A percentile compares a stretch with the other conserved stretches of the same genome.
These are phyloP conservation scores for Populus nigra DNA, from an alignment of 345 rosid genomes.

Conservation along the genomic window DNA sequence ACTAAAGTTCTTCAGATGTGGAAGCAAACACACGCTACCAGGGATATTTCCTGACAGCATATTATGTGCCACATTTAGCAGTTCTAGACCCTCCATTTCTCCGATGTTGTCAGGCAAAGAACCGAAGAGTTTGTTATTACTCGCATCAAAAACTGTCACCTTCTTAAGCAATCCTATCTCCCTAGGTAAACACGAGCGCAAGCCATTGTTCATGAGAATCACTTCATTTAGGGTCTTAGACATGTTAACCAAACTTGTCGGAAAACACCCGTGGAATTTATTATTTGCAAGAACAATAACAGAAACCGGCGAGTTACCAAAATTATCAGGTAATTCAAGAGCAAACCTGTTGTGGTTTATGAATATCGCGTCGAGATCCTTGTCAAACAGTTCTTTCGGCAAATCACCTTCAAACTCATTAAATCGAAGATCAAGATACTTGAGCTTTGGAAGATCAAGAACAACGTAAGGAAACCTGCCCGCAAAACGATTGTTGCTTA, in stretches of 20 bases:
- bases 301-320: conserved; percentile 73
- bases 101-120: conserved; percentile 51
- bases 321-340: conserved; percentile 59
- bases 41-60: conserved; percentile 60
- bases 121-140: conserved; percentile 61
- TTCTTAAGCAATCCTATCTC: conserved; percentile 54
- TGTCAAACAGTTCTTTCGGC: conserved; percentile 63
- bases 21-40: conserved; percentile 46
- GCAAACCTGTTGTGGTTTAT: conserved; percentile 67
- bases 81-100: conserved; percentile 50
- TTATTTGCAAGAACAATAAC: conserved; percentile 67
- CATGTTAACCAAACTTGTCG: conserved; percentile 63
- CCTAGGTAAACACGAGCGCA: conserved; percentile 59
- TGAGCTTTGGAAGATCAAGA: conserved; percentile 53
- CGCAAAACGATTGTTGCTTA: conserved; percentile 30
- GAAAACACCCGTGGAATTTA: conserved; percentile 66
- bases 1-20: conserved; percentile 54
- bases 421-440: conserved; percentile 77
- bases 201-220: conserved; percentile 54
- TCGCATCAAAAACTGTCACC: conserved; percentile 60
- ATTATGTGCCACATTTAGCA: conserved; percentile 57
- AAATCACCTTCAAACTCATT: conserved; percentile 79
- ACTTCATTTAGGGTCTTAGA: conserved; percentile 59
- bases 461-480: conserved; percentile 65
- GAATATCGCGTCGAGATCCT: conserved; percentile 68